Evolutionary conservation across 805 yeast genomes (phyloP), one percentile per base, ranked within the genome.

Genomic region (Teunomyces kruisii): DNA sequence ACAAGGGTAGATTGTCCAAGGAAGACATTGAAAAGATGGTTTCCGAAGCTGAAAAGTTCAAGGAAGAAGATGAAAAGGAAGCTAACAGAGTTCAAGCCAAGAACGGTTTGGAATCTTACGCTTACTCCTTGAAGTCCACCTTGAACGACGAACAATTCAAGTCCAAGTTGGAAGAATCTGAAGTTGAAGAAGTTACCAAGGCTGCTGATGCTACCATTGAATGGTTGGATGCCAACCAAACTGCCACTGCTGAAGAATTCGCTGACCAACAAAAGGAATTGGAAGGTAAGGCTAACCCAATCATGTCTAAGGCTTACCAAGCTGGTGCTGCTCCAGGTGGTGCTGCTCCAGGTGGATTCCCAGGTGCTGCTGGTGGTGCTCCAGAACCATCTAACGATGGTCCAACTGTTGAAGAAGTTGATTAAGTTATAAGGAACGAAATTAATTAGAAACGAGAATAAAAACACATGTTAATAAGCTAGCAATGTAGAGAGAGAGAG

Each of bases 1-100:
- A 91, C 74, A 92, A 91, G 80, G 98, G 98, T 75, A 90, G 97
- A 82, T 81, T 91, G 66, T 88, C 97, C 54, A 88, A 90, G 83
- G 97, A 91, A 71, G 97, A 91, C 67, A 91, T 91, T 61, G 97
- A 92, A 78, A 86, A 91, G 75, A 91, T 91, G 98, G 97, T 92
- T 53, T 75, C 88, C 54, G 97, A 92, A 74, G 98, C 97, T 62
- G 97, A 92, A 79, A 91, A 90, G 79, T 91, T 76, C 83, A 90
- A 88, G 80, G 96, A 88, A 58, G 96, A 91, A 74, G 97, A 91
- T 74, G 97, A 90, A 74, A 80, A 83, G 77, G 97, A 91, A 81
- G 88, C 96, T 65, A 70, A 83, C 56, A 89, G 98, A 79, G 84
- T 91, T 59, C 88, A 81, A 65, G 89, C 95, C 72, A 90, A 89